Conservation (phyloP, 495 filamentous ascomycete species). For the Penicillium ochrochloron region DNA sequence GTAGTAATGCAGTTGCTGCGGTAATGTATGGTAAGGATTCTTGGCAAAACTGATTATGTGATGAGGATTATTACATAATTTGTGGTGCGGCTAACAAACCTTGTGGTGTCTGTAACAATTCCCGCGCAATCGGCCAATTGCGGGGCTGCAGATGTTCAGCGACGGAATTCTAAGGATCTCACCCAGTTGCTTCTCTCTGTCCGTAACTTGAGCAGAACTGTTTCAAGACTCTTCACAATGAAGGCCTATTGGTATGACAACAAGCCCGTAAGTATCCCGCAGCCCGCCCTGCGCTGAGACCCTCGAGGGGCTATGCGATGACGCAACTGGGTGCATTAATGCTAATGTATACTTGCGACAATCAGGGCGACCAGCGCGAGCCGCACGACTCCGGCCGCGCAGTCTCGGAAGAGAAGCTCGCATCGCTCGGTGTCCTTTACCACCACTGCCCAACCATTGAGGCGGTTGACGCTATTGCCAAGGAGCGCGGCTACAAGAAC, state of each 20-base stretch:
- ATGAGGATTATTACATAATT: too few species aligned
- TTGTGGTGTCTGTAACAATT: too few species aligned
- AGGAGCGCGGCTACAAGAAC: conserved; percentile 84
- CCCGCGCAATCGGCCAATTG: conserved; percentile 50
- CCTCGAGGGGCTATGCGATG: conserved; percentile 4
- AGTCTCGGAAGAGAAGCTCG: conserved; percentile 64
- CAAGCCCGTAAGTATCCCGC: conserved; percentile 60
- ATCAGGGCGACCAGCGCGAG: conserved; percentile 89
- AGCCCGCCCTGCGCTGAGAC: background rate
- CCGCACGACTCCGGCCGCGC: conserved; percentile 81
- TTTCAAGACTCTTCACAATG: conserved; percentile 56
- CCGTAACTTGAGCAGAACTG: background rate
- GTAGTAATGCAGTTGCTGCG: too few species aligned
- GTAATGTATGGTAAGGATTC: too few species aligned
- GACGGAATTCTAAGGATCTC: conserved; percentile 15
- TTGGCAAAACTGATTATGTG: too few species aligned
- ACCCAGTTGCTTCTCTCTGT: conserved; percentile 3
- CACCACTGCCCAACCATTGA: conserved; percentile 65
- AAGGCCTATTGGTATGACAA: conserved; percentile 86
- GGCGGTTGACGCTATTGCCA: conserved; percentile 73
- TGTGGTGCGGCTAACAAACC: too few species aligned
- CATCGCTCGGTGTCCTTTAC: conserved; percentile 78
- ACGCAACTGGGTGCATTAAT: conserved; percentile 17
- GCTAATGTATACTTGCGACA: conserved; percentile 19
- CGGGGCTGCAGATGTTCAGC: conserved; percentile 52